Evolutionary conservation across 202 grass and related monocot species (phyloP).

Genomic region (Setaria viridis): DNA sequence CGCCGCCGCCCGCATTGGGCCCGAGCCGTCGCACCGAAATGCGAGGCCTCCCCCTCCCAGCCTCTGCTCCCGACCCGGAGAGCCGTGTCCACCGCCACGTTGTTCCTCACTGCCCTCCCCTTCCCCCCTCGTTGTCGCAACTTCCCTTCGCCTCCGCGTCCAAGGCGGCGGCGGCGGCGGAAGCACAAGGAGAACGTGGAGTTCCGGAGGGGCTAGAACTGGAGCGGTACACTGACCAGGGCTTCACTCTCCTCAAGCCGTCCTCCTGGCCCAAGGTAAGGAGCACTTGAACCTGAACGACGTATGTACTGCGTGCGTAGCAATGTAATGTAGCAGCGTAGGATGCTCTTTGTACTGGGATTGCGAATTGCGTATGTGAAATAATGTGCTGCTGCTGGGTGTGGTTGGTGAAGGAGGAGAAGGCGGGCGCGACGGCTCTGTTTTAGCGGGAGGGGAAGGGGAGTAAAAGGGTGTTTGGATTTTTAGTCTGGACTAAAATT

Average conservation of each 20-base stretch:
- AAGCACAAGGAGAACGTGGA: conserved; percentile 1
- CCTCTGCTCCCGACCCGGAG: conserved; percentile 34
- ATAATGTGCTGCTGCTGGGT: background rate
- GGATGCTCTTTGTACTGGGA: background rate
- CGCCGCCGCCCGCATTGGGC: conserved; percentile 6
- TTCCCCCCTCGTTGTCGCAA: conserved; percentile 42
- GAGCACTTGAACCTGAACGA: background rate
- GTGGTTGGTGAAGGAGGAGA: conserved; percentile 77
- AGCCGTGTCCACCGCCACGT: conserved; percentile 5
- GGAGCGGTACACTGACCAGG: conserved; percentile 68
- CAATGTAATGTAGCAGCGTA: background rate
- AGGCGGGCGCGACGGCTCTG: conserved; percentile 80
- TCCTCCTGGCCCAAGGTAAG: conserved; percentile 77
- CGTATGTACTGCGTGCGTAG: background rate
- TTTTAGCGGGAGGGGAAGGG: conserved; percentile 82
- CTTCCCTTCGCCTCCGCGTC: background rate
- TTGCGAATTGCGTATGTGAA: background rate
- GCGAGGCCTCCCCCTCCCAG: conserved; percentile 14
- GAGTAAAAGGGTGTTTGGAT: background rate
- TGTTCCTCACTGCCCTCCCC: conserved; percentile 54
- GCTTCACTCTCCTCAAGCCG: conserved; percentile 82
- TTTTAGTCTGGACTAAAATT: no score
- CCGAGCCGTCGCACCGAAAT: conserved; percentile 25
- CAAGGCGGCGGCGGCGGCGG: conserved; percentile 10
- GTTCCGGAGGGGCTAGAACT: conserved; percentile 32